phyloP scores from a whole-genome alignment of 768 basidiomycete genomes.

The Tephrocybe sp. region DNA sequence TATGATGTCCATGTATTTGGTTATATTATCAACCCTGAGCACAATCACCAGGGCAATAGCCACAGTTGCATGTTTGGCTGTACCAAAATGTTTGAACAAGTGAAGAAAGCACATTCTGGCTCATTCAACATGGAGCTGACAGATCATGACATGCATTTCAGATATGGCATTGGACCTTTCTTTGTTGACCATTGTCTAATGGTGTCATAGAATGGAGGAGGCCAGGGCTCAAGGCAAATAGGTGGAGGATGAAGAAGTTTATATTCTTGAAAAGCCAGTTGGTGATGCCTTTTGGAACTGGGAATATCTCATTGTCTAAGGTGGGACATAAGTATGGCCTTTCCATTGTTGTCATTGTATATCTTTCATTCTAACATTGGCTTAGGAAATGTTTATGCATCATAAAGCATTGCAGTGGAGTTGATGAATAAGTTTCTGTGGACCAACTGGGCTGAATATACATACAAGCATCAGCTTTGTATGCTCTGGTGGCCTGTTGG shows the following conservation, averaged over 20 bases:
- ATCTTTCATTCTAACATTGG: neutral
- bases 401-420: neutral
- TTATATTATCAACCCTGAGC: neutral
- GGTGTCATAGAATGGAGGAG: neutral
- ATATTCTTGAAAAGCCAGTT: neutral
- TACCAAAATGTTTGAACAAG: neutral
- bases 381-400: neutral
- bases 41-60: neutral
- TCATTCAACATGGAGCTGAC: neutral
- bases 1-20: constrained; percentile 5
- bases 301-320: neutral
- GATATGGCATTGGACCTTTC: neutral
- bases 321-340: neutral
- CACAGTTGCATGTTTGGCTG: neutral
- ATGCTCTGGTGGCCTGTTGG: neutral
- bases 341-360: neutral
- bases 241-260: neutral
- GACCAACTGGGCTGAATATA: neutral
- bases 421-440: neutral
- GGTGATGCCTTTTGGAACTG: neutral
- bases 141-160: neutral
- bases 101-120: neutral
- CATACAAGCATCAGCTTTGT: neutral
- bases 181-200: neutral
- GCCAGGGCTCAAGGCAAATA: neutral